Evolutionary conservation across 73 alveolate genomes (phyloP).

Genomic region (Paramecium pentaurelia): DNA sequence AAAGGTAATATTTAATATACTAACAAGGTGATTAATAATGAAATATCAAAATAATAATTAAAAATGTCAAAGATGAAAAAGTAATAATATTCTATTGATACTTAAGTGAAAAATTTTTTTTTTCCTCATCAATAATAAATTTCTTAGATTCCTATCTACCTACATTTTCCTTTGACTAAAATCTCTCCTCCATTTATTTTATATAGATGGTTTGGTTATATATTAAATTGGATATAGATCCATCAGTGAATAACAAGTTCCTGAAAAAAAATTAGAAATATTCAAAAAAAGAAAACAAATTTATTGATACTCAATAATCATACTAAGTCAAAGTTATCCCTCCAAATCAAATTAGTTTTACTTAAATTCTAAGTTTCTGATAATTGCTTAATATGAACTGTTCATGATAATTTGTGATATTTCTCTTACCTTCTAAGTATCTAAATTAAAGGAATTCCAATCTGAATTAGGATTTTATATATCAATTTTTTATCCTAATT

Average conservation of each 20-base stretch:
- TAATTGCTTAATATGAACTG: not conserved
- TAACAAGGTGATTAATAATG: no score
- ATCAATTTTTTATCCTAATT: not conserved
- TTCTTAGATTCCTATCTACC: conserved; percentile 12
- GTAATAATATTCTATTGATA: no score
- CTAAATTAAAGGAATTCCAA: not conserved
- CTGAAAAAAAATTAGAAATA: not conserved
- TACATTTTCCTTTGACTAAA: not conserved
- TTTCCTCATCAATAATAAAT: not conserved
- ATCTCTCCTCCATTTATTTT: not conserved
- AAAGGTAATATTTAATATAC: no score
- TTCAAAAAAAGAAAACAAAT: not conserved
- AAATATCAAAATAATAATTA: no score
- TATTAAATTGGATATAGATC: not conserved
- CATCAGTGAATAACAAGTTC: not conserved
- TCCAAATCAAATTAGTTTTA: not conserved
- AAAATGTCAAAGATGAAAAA: no score
- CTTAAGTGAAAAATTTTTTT: not conserved
- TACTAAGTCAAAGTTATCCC: not conserved
- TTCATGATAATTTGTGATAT: not conserved
- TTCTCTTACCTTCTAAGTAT: not conserved
- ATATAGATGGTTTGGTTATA: not conserved
- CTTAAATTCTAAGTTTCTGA: not conserved
- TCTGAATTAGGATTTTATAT: not conserved
- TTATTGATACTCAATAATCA: not conserved